Base-by-base conservation (phyloP, 306 rosid species). In the Sesbania bispinosa region DNA sequence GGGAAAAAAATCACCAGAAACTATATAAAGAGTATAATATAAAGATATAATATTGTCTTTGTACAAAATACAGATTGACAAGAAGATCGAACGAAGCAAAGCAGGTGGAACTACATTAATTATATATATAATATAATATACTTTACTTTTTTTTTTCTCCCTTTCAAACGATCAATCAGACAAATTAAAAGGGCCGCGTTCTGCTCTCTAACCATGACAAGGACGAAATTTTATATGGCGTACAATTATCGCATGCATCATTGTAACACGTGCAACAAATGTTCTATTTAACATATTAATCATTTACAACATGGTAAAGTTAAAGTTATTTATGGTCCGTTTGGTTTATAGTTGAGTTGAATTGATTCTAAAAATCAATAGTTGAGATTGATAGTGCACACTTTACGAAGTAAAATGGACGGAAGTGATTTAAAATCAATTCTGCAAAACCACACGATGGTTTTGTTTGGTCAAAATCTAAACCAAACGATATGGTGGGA, bases 211-310 rank as follows among this genome's bases (percentile, higher is more conserved):
- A 51, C 63, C 13, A 76, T 36, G 14, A 26, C 64, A 47, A 42
- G 10, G 24, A 24, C 3, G 19, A 42, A 14, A 4, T 21, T 16
- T 48, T 29, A n/a, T n/a, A n/a, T n/a, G n/a, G n/a, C n/a, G n/a
- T n/a, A 38, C 45, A 50, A 50, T 69, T 68, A 69, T 69, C 48
- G 64, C 48, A 9, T 10, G 30, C 71, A 38, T 77, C 38, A 57
- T 76, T 36, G 23, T 67, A 67, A 60, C 35, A 77, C 36, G 51
- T 67, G 76, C 41, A 26, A 43, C 43, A 58, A 55, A 46, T 35
- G 42, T 52, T 46, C 19, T 67, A 8, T 46, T 6, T 30, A 42
- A 7, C 26, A 32, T 43, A 21, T 27, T 14, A 54, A 6, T 14
- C 42, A 6, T 26, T 51, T 50, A 19, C 30, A 5, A 27, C 1